phyloP scores from a whole-genome alignment of 2,329 filamentous ascomycete species.

The Ascochyta viciae-villosae region DNA sequence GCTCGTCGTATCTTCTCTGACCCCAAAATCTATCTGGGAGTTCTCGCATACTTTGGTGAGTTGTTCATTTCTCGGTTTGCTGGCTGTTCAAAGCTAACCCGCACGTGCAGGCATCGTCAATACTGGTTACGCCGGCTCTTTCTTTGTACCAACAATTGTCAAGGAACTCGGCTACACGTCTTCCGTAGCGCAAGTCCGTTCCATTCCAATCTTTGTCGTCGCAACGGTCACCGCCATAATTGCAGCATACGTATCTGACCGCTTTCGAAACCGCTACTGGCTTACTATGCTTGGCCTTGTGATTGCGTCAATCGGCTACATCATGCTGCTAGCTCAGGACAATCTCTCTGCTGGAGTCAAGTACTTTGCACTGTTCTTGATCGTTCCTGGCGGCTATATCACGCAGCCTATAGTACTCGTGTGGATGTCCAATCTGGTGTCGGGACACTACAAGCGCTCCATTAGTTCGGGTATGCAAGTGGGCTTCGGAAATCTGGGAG shows the following conservation, averaged over 20 bases:
- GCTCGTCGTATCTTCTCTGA: constrained; percentile 54
- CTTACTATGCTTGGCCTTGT: constrained; percentile 60
- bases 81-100: neutral
- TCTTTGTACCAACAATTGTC: constrained; percentile 53
- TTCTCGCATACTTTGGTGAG: constrained; percentile 30
- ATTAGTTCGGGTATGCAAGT: constrained; percentile 59
- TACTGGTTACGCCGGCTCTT: constrained; percentile 55
- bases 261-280: constrained; percentile 59
- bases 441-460: constrained; percentile 64
- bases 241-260: constrained; percentile 57
- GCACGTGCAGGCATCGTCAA: constrained; percentile 47
- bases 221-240: constrained; percentile 46
- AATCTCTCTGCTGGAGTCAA: constrained; percentile 54
- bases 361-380: constrained; percentile 64
- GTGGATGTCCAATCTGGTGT: constrained; percentile 66
- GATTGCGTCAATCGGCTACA: constrained; percentile 62
- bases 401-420: constrained; percentile 62
- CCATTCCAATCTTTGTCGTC: constrained; percentile 50
- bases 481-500: constrained; percentile 57
- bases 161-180: constrained; percentile 50
- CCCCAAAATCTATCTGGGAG: constrained; percentile 39
- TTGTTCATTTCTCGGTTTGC: neutral
- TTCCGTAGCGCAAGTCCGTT: constrained; percentile 46
- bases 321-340: constrained; percentile 59
- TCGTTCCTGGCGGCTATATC: constrained; percentile 62